These are phyloP conservation scores for Oryza coarctata DNA, from an alignment of 176 grass and related monocot genomes.

Conservation along the genomic window DNA sequence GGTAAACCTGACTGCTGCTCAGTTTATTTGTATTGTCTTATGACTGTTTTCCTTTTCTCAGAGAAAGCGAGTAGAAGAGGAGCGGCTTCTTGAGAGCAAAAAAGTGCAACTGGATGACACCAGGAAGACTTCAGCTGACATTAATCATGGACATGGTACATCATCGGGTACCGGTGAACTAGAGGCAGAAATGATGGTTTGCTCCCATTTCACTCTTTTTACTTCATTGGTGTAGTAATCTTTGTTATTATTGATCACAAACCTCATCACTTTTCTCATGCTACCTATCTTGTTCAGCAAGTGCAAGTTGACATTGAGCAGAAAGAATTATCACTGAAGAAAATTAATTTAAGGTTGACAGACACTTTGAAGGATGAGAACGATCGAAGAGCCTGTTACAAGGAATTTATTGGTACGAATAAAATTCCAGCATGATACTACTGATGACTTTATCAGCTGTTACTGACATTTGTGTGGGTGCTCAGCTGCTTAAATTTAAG, in stretches of 20 bases:
- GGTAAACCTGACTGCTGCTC: conserved; percentile 42
- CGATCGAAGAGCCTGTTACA: conserved; percentile 47
- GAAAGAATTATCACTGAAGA: conserved; percentile 63
- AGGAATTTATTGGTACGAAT: conserved; percentile 60
- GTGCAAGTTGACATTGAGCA: conserved; percentile 43
- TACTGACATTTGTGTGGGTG: background rate
- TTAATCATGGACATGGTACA: conserved; percentile 39
- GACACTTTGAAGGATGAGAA: conserved; percentile 43
- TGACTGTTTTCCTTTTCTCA: conserved; percentile 32
- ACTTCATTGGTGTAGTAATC: background rate
- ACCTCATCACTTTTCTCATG: conserved; percentile 8
- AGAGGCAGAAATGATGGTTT: conserved; percentile 70
- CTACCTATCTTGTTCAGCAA: conserved; percentile 53
- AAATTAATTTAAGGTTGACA: conserved; percentile 50
- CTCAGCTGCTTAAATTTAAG: conserved; percentile 15
- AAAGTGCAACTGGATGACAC: conserved; percentile 50
- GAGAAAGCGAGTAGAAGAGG: conserved; percentile 57
- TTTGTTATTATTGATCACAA: conserved; percentile 17
- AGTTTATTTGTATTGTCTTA: conserved; percentile 1
- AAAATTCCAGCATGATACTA: background rate
- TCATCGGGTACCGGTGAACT: conserved; percentile 62
- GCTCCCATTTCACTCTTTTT: conserved; percentile 33
- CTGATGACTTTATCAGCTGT: background rate
- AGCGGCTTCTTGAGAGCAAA: conserved; percentile 50
- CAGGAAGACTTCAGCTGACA: conserved; percentile 55